Evolutionary conservation across 2,329 filamentous ascomycete species (phyloP).

Genomic region (Myriosclerotinia duriaeana): DNA sequence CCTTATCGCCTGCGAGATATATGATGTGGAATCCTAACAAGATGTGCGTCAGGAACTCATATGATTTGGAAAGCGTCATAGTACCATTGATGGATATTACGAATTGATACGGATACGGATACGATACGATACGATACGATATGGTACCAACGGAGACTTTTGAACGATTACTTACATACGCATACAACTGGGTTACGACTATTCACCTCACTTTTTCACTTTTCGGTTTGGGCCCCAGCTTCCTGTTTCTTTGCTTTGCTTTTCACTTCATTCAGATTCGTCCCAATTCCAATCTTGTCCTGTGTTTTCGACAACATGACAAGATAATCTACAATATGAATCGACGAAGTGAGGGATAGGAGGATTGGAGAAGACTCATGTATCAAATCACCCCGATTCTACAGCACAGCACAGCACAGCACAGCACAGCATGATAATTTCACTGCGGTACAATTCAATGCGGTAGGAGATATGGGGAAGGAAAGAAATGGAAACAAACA

Average conservation of each 20-base stretch:
- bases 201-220: neutral
- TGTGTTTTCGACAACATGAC: neutral
- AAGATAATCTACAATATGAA: neutral
- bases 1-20: neutral
- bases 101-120: neutral
- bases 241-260: neutral
- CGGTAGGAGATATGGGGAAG: neutral
- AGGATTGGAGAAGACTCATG: neutral
- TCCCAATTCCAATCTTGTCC: too few relatives aligned
- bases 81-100: neutral
- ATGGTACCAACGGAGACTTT: neutral
- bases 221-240: neutral
- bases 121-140: neutral
- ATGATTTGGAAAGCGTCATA: neutral
- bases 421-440: too few relatives aligned
- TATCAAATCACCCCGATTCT: neutral
- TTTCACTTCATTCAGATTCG: neutral
- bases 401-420: neutral
- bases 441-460: too few relatives aligned
- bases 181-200: neutral
- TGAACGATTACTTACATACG: slow-evolving; percentile 11
- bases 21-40: neutral
- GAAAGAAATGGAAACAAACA: neutral
- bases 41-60: neutral
- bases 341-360: neutral